phyloP scores from a whole-genome alignment of 179 eudicot genomes.

The Heliamphora pulchella region DNA sequence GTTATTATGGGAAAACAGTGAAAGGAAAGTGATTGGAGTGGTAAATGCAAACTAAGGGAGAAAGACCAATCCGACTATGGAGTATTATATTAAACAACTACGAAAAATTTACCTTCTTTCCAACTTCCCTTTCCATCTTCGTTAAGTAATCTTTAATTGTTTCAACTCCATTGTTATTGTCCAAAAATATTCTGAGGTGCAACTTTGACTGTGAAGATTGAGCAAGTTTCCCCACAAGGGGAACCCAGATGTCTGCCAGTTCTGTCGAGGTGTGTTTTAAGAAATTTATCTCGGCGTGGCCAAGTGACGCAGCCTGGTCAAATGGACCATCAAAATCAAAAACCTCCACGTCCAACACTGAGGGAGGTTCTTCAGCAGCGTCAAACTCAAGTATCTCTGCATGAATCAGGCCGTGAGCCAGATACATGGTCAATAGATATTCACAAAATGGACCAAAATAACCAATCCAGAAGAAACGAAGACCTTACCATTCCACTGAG shows the following conservation, averaged over 20 bases:
- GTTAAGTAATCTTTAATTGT: constrained; percentile 62
- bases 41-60: background rate
- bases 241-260: constrained; percentile 79
- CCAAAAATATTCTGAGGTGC: constrained; percentile 81
- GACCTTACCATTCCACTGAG: constrained; percentile 78
- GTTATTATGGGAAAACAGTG: background rate
- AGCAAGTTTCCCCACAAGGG: constrained; percentile 78
- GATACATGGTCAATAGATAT: background rate
- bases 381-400: constrained; percentile 93
- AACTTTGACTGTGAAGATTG: constrained; percentile 68
- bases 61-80: background rate
- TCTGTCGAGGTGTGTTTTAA: constrained; percentile 59
- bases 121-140: constrained; percentile 89
- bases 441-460: background rate
- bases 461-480: background rate
- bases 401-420: background rate
- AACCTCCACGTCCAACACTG: constrained; percentile 77
- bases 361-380: constrained; percentile 75
- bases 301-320: constrained; percentile 74
- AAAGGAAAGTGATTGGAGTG: constrained; percentile 3
- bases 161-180: constrained; percentile 70
- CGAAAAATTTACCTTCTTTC: constrained; percentile 62
- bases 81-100: background rate
- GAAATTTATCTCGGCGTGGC: constrained; percentile 83
- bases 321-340: constrained; percentile 89